Conservation (phyloP, 768 basidiomycete species). For the Kwoniella botswanensis region DNA sequence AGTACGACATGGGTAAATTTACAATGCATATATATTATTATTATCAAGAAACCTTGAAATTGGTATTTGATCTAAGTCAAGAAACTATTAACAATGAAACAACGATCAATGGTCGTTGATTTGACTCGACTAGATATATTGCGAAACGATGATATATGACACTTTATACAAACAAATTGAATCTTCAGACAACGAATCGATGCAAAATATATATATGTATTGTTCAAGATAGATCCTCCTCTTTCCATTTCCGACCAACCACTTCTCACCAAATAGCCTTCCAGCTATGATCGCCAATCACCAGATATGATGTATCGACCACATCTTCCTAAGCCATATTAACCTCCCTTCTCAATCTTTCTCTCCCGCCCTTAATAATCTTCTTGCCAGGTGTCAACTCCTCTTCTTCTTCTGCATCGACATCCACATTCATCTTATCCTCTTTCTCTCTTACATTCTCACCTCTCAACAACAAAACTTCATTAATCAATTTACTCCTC, state of each 20-base stretch:
- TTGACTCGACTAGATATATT: too few species aligned
- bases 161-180: not conserved
- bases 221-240: not conserved
- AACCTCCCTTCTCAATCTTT: slow-evolving; percentile 22
- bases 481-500: slow-evolving; percentile 32
- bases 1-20: slow-evolving; percentile 5
- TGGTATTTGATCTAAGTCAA: not conserved
- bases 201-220: not conserved
- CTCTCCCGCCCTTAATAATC: not conserved
- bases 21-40: slow-evolving; percentile 10
- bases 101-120: not conserved
- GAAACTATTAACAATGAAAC: not conserved
- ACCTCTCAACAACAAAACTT: slow-evolving; percentile 21
- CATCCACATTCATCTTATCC: slow-evolving; percentile 19
- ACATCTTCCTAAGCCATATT: slow-evolving; percentile 12
- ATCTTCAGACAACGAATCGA: not conserved
- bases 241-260: not conserved
- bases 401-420: slow-evolving; percentile 9
- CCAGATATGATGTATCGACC: too few species aligned
- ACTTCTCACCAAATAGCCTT: not conserved
- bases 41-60: not conserved
- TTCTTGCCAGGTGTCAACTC: slow-evolving; percentile 37
- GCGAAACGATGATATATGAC: not conserved
- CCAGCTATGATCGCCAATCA: too few species aligned
- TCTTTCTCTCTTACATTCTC: slow-evolving; percentile 12